These are phyloP conservation scores for Blastobotrys petasosporus DNA, from an alignment of 1,139 yeast genomes.

Conservation along the genomic window DNA sequence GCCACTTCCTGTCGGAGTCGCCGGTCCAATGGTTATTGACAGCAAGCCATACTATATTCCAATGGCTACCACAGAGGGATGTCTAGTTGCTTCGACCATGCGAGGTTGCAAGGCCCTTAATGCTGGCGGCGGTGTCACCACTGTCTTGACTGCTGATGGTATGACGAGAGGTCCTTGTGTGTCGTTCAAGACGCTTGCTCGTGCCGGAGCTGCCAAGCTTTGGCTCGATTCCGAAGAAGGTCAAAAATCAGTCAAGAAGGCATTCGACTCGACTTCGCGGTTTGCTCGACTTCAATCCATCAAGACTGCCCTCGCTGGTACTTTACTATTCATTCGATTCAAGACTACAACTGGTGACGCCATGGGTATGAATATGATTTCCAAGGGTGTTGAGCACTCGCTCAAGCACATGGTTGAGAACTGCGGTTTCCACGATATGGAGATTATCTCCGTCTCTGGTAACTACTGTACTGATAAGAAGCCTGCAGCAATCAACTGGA, in stretches of 20 bases:
- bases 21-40: conserved; percentile 92
- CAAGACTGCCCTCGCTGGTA: conserved; percentile 95
- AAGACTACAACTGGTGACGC: conserved; percentile 99
- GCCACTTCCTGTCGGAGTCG: conserved; percentile 96
- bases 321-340: conserved; percentile 78
- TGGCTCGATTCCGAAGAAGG: conserved; percentile 98
- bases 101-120: conserved; percentile 98
- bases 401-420: conserved; percentile 79
- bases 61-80: conserved; percentile 99
- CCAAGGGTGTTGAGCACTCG: conserved; percentile 92
- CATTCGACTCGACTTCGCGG: conserved; percentile 93
- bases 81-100: conserved; percentile 96
- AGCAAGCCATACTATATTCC: conserved; percentile 85
- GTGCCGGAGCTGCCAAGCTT: conserved; percentile 92
- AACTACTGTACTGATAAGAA: conserved; percentile 97
- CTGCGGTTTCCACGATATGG: conserved; percentile 93
- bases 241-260: conserved; percentile 70
- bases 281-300: conserved; percentile 90
- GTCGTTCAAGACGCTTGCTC: conserved; percentile 65
- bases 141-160: conserved; percentile 92
- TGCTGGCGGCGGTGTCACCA: conserved; percentile 92
- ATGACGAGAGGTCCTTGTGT: conserved; percentile 99
- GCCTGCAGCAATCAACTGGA: conserved; percentile 98
- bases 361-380: conserved; percentile 99
- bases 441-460: conserved; percentile 86